Evolutionary conservation across 257 asterid species (phyloP).

Genomic region (Fraxinus excelsior): DNA sequence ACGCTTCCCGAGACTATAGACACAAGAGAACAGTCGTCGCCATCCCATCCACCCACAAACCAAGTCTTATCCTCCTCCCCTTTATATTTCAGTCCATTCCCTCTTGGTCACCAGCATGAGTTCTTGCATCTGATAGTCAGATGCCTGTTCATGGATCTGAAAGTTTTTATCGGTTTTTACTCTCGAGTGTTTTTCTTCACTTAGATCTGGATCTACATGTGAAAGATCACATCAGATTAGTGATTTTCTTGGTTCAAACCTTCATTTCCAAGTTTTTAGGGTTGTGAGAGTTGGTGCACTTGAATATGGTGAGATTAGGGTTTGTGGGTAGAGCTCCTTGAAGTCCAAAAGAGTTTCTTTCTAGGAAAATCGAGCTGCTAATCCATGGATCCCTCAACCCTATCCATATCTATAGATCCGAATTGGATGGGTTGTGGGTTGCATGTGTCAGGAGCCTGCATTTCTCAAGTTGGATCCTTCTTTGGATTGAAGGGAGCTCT

Average conservation of each 20-base stretch:
- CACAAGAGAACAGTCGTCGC: background rate
- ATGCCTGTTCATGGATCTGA: background rate
- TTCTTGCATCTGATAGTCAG: background rate
- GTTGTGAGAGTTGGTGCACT: background rate
- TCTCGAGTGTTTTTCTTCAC: background rate
- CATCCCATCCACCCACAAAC: background rate
- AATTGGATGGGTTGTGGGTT: slow-evolving; percentile 54
- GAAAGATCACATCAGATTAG: background rate
- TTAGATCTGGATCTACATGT: background rate
- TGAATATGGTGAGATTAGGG: background rate
- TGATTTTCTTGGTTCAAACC: background rate
- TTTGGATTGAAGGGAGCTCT: slow-evolving; percentile 78
- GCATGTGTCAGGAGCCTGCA: slow-evolving; percentile 60
- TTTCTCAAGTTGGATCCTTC: slow-evolving; percentile 35
- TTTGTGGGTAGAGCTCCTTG: slow-evolving; percentile 24
- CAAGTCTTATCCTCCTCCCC: background rate
- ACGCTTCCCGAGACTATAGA: background rate
- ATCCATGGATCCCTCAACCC: slow-evolving; percentile 64
- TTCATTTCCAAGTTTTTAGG: background rate
- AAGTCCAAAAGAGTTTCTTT: slow-evolving; percentile 22
- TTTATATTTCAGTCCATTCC: background rate
- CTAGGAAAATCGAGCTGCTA: slow-evolving; percentile 44
- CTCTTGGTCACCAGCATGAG: background rate
- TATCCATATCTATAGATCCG: slow-evolving; percentile 11
- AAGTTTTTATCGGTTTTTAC: background rate